Conservation (phyloP, 371 early-diverging fungal species). For the Mortierella sp. region DNA sequence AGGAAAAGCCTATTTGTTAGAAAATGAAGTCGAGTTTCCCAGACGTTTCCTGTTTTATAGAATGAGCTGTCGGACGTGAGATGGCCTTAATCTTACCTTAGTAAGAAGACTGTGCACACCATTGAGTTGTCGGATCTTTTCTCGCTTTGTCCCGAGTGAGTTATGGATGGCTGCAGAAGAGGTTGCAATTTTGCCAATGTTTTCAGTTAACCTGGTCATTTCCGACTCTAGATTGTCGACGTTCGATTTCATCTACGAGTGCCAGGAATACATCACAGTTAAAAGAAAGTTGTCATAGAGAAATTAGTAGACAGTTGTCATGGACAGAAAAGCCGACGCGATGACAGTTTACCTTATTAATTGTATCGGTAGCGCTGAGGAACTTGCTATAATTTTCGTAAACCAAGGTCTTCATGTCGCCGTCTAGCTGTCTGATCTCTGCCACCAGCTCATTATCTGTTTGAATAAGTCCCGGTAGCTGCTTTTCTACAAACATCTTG, state of each 20-base stretch:
- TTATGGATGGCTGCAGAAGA: conserved; percentile 65
- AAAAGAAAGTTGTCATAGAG: no score
- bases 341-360: conserved; percentile 64
- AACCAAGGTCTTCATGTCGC: conserved; percentile 96
- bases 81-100: conserved; percentile 37
- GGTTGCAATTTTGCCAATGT: conserved; percentile 72
- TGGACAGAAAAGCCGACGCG: not conserved
- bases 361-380: conserved; percentile 93
- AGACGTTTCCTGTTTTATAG: no score
- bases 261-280: not conserved
- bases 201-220: conserved; percentile 75
- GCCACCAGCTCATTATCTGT: conserved; percentile 79
- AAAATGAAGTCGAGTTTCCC: not conserved
- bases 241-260: conserved; percentile 75
- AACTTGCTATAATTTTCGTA: conserved; percentile 97
- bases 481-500: conserved; percentile 72
- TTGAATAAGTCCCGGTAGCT: conserved; percentile 73
- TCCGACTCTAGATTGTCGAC: conserved; percentile 85
- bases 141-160: conserved; percentile 71
- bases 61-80: no score
- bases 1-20: conserved; percentile 3
- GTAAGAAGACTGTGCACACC: conserved; percentile 81
- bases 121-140: conserved; percentile 77
- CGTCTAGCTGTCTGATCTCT: conserved; percentile 90
- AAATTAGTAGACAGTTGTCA: not conserved